These are phyloP conservation scores for Scedosporium aurantiacum DNA, from an alignment of 2,329 filamentous ascomycete genomes.

Conservation along the genomic window DNA sequence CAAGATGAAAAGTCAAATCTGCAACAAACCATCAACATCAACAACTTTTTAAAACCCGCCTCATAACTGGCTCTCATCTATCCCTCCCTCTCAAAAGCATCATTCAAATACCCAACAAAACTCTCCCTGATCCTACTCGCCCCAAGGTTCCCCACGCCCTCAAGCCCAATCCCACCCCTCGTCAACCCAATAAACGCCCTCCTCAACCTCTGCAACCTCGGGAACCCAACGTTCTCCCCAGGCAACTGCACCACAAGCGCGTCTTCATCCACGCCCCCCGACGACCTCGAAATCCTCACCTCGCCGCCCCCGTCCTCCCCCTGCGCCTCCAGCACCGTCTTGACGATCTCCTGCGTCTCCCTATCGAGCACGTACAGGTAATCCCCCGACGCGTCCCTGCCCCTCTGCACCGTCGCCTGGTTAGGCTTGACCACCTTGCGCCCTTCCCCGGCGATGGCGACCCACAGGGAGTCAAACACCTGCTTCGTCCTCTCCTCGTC, in stretches of 20 bases:
- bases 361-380: constrained; percentile 73
- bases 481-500: constrained; percentile 42
- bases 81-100: constrained; percentile 48
- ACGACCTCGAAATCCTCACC: constrained; percentile 31
- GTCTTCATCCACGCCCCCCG: constrained; percentile 10
- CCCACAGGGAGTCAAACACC: constrained; percentile 61
- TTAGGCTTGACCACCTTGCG: constrained; percentile 61
- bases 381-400: constrained; percentile 54
- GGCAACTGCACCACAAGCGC: constrained; percentile 54
- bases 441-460: constrained; percentile 53
- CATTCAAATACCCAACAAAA: constrained; percentile 58
- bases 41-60: neutral
- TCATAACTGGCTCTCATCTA: constrained; percentile 16
- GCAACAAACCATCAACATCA: neutral
- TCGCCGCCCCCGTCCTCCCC: constrained; percentile 55
- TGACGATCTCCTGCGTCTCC: constrained; percentile 66
- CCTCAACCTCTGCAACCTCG: constrained; percentile 66
- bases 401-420: constrained; percentile 57
- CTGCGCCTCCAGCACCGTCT: constrained; percentile 57
- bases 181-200: constrained; percentile 71
- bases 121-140: constrained; percentile 46
- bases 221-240: constrained; percentile 52
- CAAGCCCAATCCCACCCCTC: constrained; percentile 53
- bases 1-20: neutral
- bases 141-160: constrained; percentile 41